These are phyloP conservation scores for Apostasia shenzhenica DNA, from an alignment of 106 monocot species.

Conservation along the genomic window DNA sequence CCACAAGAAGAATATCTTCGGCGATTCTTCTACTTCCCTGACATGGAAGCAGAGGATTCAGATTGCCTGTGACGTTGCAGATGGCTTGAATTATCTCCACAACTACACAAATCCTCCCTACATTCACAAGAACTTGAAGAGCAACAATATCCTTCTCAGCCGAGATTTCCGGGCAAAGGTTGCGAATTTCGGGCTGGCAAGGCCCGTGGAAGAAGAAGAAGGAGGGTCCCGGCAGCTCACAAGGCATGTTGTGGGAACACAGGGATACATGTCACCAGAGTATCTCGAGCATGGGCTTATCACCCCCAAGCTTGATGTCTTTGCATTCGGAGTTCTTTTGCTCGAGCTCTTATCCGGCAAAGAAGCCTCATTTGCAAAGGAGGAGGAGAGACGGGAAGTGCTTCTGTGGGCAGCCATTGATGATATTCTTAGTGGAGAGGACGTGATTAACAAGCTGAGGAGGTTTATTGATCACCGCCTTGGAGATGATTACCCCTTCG, in stretches of 20 bases:
- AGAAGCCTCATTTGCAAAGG: slow-evolving; percentile 27
- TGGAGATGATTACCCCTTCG: slow-evolving; percentile 49
- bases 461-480: slow-evolving; percentile 54
- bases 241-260: slow-evolving; percentile 74
- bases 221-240: slow-evolving; percentile 39
- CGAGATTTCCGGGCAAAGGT: slow-evolving; percentile 63
- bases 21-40: slow-evolving; percentile 5
- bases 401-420: slow-evolving; percentile 31
- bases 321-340: slow-evolving; percentile 77
- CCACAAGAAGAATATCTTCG: neutral
- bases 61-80: slow-evolving; percentile 71
- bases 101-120: slow-evolving; percentile 60
- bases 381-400: slow-evolving; percentile 13
- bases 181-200: slow-evolving; percentile 59
- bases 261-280: slow-evolving; percentile 86
- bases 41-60: slow-evolving; percentile 70
- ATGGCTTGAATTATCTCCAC: slow-evolving; percentile 82
- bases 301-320: slow-evolving; percentile 74
- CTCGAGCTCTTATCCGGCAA: slow-evolving; percentile 77
- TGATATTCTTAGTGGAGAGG: slow-evolving; percentile 38
- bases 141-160: slow-evolving; percentile 67
- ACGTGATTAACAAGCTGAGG: slow-evolving; percentile 48
- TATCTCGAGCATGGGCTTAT: slow-evolving; percentile 86
- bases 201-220: slow-evolving; percentile 21
- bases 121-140: slow-evolving; percentile 81